These are phyloP conservation scores for Mortierella sp. DNA, from an alignment of 371 early-diverging fungal species.

Conservation along the genomic window DNA sequence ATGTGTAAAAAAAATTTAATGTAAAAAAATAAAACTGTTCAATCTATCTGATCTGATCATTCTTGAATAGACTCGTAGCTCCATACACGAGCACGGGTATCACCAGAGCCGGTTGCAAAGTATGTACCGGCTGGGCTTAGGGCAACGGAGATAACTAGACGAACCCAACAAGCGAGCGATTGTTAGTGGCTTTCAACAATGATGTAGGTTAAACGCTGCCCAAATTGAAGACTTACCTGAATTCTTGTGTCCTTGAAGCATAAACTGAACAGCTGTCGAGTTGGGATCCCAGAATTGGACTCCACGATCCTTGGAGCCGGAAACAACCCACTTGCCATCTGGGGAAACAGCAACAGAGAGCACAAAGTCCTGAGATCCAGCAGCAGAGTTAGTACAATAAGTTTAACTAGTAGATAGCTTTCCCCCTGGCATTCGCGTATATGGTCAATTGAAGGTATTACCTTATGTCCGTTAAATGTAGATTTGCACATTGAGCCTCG, in stretches of 20 bases:
- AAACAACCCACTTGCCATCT: conserved; percentile 93
- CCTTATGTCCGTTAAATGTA: conserved; percentile 76
- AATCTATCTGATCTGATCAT: conserved; percentile 8
- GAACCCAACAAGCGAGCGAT: not conserved
- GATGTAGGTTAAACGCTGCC: not conserved
- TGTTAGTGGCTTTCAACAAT: not conserved
- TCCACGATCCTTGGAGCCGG: conserved; percentile 95
- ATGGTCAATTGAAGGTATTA: conserved; percentile 3
- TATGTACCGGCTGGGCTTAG: conserved; percentile 84
- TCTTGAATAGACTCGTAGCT: conserved; percentile 64
- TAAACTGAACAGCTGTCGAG: conserved; percentile 84
- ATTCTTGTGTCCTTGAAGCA: conserved; percentile 98
- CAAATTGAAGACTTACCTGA: conserved; percentile 69
- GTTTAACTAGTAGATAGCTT: not conserved
- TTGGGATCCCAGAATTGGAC: conserved; percentile 97
- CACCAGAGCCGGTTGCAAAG: conserved; percentile 97
- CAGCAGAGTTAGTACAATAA: not conserved
- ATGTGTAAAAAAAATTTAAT: not conserved
- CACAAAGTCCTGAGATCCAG: conserved; percentile 88
- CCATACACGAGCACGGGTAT: conserved; percentile 95
- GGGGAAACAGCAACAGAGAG: conserved; percentile 95
- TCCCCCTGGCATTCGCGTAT: no score
- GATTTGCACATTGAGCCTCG: conserved; percentile 60
- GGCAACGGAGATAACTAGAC: conserved; percentile 91
- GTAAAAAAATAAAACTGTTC: conserved; percentile 8